A percentile compares a stretch with the other conserved stretches of the same genome.
These are phyloP conservation scores for Akanthomyces muscarius DNA, from an alignment of 2,329 filamentous ascomycete genomes.

Conservation along the genomic window DNA sequence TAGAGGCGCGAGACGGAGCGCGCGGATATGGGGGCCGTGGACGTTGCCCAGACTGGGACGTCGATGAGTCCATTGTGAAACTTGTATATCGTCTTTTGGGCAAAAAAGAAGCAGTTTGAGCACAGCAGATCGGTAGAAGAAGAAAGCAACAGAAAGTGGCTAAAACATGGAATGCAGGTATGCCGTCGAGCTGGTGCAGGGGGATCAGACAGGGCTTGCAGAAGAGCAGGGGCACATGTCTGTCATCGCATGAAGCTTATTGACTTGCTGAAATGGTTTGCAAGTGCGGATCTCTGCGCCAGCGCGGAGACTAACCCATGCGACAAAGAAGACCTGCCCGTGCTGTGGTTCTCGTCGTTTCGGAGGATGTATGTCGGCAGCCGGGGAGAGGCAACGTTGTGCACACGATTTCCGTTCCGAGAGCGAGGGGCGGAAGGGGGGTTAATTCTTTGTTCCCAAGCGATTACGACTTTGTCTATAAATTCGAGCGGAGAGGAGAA, in stretches of 20 bases:
- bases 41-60: constrained; percentile 25
- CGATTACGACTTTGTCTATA: neutral
- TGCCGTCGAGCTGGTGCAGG: constrained; percentile 1
- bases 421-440: neutral
- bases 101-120: neutral
- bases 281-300: constrained; percentile 13
- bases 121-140: neutral
- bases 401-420: neutral
- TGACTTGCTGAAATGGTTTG: neutral
- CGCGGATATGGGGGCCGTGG: constrained; percentile 35
- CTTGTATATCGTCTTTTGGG: neutral
- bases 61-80: constrained; percentile 30
- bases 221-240: constrained; percentile 9
- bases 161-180: constrained; percentile 8
- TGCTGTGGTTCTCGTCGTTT: neutral
- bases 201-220: constrained; percentile 10
- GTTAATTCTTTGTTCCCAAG: neutral
- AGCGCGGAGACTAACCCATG: constrained; percentile 8
- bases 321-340: neutral
- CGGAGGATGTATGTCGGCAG: neutral
- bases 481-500: neutral
- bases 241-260: neutral
- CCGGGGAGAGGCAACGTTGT: neutral
- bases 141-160: neutral
- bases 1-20: constrained; percentile 45